Evolutionary conservation across 106 monocot species (phyloP).

Genomic region (Dactylorhiza incarnata): DNA sequence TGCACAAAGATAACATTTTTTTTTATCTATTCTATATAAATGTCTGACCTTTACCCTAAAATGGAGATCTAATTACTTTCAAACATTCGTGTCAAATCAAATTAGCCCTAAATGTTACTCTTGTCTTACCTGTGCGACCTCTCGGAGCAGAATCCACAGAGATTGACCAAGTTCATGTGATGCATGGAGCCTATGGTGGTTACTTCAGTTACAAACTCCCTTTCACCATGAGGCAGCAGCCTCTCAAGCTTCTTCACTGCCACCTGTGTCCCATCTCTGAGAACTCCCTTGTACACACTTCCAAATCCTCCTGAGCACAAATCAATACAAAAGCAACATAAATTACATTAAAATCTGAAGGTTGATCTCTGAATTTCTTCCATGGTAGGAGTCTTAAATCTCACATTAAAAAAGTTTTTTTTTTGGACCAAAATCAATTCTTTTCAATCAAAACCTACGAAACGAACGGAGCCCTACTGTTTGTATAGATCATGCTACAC

Average conservation of each 20-base stretch:
- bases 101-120: neutral
- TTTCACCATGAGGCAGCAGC: conserved; percentile 34
- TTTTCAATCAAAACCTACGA: no score
- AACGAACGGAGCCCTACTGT: no score
- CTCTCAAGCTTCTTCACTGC: conserved; percentile 61
- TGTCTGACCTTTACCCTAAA: neutral
- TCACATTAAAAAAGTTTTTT: no score
- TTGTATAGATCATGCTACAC: no score
- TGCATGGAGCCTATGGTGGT: conserved; percentile 61
- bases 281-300: conserved; percentile 34
- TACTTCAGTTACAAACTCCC: conserved; percentile 53
- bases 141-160: conserved; percentile 67
- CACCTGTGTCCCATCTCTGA: conserved; percentile 29
- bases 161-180: conserved; percentile 60
- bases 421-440: no score
- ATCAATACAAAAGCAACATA: no score
- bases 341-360: no score
- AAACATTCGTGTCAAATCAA: neutral
- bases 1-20: no score
- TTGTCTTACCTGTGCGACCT: conserved; percentile 28
- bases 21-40: no score
- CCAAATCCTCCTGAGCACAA: conserved; percentile 30
- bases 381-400: no score
- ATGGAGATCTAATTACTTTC: neutral
- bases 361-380: no score